Percentiles rank a stretch among this genome's conserved stretches.
Evolutionary conservation across 1,284 basidiomycete species (phyloP).

Genomic region (Schizophyllum amplum): DNA sequence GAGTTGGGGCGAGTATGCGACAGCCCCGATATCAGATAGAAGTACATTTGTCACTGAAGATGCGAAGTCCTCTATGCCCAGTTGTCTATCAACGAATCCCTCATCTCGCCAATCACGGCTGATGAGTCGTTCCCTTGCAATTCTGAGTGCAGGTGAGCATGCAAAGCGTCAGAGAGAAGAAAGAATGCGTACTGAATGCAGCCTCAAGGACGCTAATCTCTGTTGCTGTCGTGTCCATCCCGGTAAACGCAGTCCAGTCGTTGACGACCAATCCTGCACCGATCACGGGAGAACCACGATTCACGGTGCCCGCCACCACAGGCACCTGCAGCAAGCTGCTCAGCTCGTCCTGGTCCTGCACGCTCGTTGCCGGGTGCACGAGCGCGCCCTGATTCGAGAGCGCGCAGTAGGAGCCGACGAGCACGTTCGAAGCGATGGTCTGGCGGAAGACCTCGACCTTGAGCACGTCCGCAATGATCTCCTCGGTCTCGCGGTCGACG

Average conservation of each 20-base stretch:
- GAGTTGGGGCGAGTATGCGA: too few species aligned
- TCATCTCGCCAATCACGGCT: conserved; percentile 91
- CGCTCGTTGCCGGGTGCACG: conserved; percentile 94
- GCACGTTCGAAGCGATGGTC: conserved; percentile 93
- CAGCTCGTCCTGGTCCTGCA: conserved; percentile 97
- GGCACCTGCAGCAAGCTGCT: conserved; percentile 93
- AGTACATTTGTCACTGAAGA: background rate
- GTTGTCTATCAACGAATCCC: conserved; percentile 89
- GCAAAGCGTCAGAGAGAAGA: conserved; percentile 5
- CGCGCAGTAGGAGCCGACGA: conserved; percentile 93
- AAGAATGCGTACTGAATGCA: conserved; percentile 73
- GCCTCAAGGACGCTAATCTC: conserved; percentile 98
- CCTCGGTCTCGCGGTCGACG: conserved; percentile 97
- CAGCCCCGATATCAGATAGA: background rate
- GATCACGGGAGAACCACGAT: conserved; percentile 96
- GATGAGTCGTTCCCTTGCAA: conserved; percentile 82
- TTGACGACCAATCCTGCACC: conserved; percentile 98
- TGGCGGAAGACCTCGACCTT: conserved; percentile 99
- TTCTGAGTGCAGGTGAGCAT: conserved; percentile 37
- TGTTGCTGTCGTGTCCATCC: conserved; percentile 94
- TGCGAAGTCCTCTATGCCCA: conserved; percentile 54
- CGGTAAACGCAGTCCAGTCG: conserved; percentile 98
- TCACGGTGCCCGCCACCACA: conserved; percentile 95
- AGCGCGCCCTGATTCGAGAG: conserved; percentile 96
- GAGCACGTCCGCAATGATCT: conserved; percentile 98